These are phyloP conservation scores for Prunus mongolica DNA, from an alignment of 306 rosid species.

Conservation along the genomic window DNA sequence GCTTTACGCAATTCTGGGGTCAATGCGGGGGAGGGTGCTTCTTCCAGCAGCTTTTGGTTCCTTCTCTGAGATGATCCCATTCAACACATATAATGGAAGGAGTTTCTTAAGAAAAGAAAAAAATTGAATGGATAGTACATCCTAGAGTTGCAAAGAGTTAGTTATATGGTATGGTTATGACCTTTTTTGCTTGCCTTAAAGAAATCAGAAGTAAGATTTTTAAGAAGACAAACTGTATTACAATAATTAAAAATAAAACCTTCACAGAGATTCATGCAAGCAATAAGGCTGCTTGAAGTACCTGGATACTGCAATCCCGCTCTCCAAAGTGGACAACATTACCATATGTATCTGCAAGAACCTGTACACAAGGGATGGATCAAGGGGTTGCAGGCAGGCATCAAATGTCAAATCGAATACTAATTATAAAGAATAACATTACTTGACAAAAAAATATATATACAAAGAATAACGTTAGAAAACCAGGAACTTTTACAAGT, in stretches of 20 bases:
- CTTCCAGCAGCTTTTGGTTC: conserved; percentile 95
- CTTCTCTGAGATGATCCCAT: conserved; percentile 51
- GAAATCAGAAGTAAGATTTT: conserved; percentile 6
- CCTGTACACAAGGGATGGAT: conserved; percentile 42
- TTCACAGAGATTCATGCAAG: conserved; percentile 6
- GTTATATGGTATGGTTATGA: background rate
- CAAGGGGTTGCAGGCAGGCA: background rate
- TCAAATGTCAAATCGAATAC: background rate
- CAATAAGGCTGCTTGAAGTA: conserved; percentile 22
- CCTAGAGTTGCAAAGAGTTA: background rate
- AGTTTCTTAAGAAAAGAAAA: background rate
- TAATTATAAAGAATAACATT: background rate
- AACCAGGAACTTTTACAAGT: background rate
- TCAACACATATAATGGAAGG: background rate
- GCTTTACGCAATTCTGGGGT: conserved; percentile 92
- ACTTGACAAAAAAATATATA: too few relatives aligned
- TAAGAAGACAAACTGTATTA: conserved; percentile 19
- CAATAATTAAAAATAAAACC: conserved; percentile 5
- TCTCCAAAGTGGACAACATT: conserved; percentile 99
- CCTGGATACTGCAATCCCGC: conserved; percentile 99
- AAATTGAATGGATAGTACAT: background rate
- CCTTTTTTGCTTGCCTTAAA: background rate
- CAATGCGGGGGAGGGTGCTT: conserved; percentile 99
- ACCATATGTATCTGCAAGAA: conserved; percentile 89
- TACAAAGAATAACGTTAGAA: background rate